Percentiles rank a stretch among this genome's conserved stretches.
Evolutionary conservation across 371 early-diverging fungal species (phyloP).

Genomic region (Apophysomyces ossiformis): DNA sequence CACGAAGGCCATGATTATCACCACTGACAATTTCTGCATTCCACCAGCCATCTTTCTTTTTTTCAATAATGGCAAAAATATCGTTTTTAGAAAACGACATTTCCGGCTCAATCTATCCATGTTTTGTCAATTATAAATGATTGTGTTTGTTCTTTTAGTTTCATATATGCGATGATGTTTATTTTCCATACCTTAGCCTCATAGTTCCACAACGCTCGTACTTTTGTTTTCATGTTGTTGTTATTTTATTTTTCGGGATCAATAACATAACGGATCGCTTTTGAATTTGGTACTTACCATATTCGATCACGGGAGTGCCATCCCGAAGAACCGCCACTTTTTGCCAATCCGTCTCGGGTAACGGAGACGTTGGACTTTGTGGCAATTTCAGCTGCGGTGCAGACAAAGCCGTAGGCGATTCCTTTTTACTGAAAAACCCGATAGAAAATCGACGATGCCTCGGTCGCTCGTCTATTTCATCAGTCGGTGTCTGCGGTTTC

Average conservation of each 20-base stretch:
- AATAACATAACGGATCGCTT: neutral
- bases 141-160: neutral
- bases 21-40: conserved; percentile 28
- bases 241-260: neutral
- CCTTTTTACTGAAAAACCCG: conserved; percentile 5
- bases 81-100: conserved; percentile 29
- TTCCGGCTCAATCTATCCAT: conserved; percentile 24
- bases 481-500: neutral
- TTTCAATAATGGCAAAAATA: conserved; percentile 28
- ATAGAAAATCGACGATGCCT: conserved; percentile 15
- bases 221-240: conserved; percentile 13
- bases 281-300: conserved; percentile 18
- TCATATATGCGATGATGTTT: neutral
- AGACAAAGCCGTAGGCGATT: neutral
- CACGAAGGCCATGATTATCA: conserved; percentile 15
- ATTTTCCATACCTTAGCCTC: conserved; percentile 23
- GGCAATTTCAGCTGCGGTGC: neutral
- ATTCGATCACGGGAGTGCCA: conserved; percentile 23
- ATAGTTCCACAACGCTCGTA: conserved; percentile 26
- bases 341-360: conserved; percentile 2
- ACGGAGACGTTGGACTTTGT: conserved; percentile 8
- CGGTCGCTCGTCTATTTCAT: neutral
- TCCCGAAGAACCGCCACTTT: conserved; percentile 14
- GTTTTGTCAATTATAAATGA: neutral
- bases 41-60: conserved; percentile 39